Evolutionary conservation across 140 eudicot genomes (phyloP).

Genomic region (Oenanthe javanica): DNA sequence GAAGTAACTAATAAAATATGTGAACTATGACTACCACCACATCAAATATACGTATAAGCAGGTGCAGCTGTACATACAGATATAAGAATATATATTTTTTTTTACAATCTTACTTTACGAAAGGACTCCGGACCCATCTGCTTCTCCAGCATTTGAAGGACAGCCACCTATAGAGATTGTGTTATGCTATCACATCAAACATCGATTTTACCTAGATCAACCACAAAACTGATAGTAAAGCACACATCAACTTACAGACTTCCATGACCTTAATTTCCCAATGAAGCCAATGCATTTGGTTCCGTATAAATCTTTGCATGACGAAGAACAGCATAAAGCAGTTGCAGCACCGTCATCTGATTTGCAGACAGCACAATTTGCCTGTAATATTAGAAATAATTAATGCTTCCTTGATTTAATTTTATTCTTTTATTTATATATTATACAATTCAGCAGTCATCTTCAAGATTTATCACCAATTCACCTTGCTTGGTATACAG

Average conservation of each 20-base stretch:
- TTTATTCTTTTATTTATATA: too few relatives aligned
- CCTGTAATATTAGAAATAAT: conserved; percentile 40
- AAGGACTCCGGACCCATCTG: conserved; percentile 99
- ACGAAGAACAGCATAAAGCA: conserved; percentile 62
- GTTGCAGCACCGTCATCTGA: conserved; percentile 96
- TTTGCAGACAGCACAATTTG: conserved; percentile 91
- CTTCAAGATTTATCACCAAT: not conserved
- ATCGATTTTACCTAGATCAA: not conserved
- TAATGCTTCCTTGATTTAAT: not conserved
- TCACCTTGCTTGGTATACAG: not conserved
- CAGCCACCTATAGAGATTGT: conserved; percentile 54
- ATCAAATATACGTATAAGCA: not conserved
- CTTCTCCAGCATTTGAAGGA: conserved; percentile 96
- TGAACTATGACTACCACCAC: not conserved
- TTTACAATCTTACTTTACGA: conserved; percentile 35
- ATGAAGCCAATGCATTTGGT: conserved; percentile 82
- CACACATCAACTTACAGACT: conserved; percentile 65
- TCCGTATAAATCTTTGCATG: conserved; percentile 87
- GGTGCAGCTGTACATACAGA: not conserved
- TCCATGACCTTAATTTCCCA: conserved; percentile 94
- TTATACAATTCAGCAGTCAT: not conserved
- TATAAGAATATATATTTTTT: not conserved
- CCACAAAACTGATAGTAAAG: not conserved
- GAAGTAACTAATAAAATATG: not conserved
- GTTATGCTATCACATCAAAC: not conserved